Evolutionary conservation across 2,329 filamentous ascomycete genomes (phyloP), one percentile per base, ranked within the genome.

Genomic region (Alternaria ethzedia): DNA sequence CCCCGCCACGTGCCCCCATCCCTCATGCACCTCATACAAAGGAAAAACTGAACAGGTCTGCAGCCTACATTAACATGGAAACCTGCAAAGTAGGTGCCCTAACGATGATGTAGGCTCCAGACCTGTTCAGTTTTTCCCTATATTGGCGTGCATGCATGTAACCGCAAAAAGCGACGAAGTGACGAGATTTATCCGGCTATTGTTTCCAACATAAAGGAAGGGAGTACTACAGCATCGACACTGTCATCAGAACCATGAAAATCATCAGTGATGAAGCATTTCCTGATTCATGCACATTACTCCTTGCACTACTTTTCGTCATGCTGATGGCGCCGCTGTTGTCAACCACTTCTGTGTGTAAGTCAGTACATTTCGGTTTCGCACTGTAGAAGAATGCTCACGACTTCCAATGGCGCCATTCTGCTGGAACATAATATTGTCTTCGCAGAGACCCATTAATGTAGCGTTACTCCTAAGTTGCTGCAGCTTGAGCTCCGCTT

Each of bases 391-490:
- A 36, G 15, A 17, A 15, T 11, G 20, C 55, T 50, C 4, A 57
- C 55, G 26, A 36, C n/a, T 43, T 12, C 64, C 64, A 52, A 69
- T 67, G 12, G 41, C 47, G 9, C 57, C 66, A 54, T 55, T 28
- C 45, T 59, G 64, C 26, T 60, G 67, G 6, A 57, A 30, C 6
- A 30, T 10, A 9, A 36, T 13, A 44, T 64, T 30, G 10, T 44
- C 21, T 1, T 25, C 26, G 44, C 75, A 78, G 23, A 73, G 46
- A 12, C 61, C 64, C 26, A 70, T 59, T 6, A 78, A 64, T 2
- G 76, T 78, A n/a, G 64, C 69, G 46, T 78, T 77, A 11, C 56
- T 54, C 49, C 68, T 62, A 51, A 78, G 26, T 25, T 63, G 43
- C 60, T 73, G 58, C 28, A 78, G 60, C 64, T 74, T 70, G 25